These are phyloP conservation scores for Paratinospora sagittata DNA, from an alignment of 164 flowering plant genomes.

Conservation along the genomic window DNA sequence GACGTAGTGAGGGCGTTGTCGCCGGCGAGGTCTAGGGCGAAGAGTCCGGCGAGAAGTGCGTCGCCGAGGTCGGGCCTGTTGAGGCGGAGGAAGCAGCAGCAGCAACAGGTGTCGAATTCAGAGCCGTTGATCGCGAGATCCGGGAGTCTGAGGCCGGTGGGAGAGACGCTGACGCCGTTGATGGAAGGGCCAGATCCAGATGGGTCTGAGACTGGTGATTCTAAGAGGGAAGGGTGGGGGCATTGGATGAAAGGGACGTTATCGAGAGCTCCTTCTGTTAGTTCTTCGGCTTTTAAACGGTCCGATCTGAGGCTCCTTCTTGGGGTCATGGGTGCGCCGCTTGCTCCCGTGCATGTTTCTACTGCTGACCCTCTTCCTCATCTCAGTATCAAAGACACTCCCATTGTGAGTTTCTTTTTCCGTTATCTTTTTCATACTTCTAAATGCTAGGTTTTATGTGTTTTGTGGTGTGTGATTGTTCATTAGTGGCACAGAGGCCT, in stretches of 20 bases:
- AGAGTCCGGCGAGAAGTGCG: conserved; percentile 48
- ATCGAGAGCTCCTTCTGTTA: conserved; percentile 54
- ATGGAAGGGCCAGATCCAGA: conserved; percentile 86
- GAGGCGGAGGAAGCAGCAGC: conserved; percentile 37
- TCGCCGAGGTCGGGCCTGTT: conserved; percentile 54
- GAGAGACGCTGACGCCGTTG: conserved; percentile 11
- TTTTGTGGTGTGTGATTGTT: not conserved
- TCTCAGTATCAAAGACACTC: conserved; percentile 59
- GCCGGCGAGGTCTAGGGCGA: conserved; percentile 59
- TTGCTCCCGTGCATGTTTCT: conserved; percentile 67
- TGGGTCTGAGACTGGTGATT: conserved; percentile 35
- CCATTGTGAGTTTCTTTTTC: conserved; percentile 41
- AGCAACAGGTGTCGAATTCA: conserved; percentile 27
- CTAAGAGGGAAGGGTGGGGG: conserved; percentile 62
- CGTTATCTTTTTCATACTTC: not conserved
- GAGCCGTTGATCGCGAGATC: conserved; percentile 62
- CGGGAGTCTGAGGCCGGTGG: conserved; percentile 61
- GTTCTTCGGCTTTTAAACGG: conserved; percentile 32
- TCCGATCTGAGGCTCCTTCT: conserved; percentile 75
- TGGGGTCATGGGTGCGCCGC: conserved; percentile 69
- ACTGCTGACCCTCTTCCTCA: conserved; percentile 49
- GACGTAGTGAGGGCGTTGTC: conserved; percentile 81
- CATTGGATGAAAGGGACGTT: conserved; percentile 83
- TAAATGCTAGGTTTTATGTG: not conserved
- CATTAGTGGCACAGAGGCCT: not conserved